Evolutionary conservation across 257 asterid species (phyloP), one percentile per base, ranked within the genome.

Genomic region (Eucommia ulmoides): DNA sequence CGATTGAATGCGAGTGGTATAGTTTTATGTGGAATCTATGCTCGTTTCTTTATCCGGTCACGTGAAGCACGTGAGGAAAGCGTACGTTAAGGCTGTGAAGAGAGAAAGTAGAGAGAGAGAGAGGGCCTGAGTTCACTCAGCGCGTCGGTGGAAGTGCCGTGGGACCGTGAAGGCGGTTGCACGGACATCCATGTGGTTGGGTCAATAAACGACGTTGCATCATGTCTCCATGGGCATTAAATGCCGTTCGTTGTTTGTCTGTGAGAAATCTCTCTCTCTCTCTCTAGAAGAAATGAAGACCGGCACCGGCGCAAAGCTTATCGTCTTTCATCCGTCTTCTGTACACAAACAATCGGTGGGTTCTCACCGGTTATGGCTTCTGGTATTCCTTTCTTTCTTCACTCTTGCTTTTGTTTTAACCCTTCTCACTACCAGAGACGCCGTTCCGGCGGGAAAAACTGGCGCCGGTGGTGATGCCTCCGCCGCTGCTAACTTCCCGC

Each of bases 301-400:
- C 48, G 19, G 19, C 19, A 16, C 2, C 15, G 20, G 20, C 48
- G 19, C 48, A 4, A 42, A 42, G 1, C 20, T 42, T 1, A 42
- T 42, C 15, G 20, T 42, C 19, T 21, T 42, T 16, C 48, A 42
- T 42, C 48, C 48, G 10, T 42, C n/a, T 2, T 42, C n/a, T 2
- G 19, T 42, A 19, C 48, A 42, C n/a, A 42, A 42, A 42, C 48
- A 42, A 42, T 12, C 38, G 7, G 48, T 19, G 19, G 19, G 20
- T 42, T 18, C 48, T 2, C n/a, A n/a, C 20, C 48, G 48, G n/a
- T 21, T 42, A 42, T 42, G 19, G 48, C 48, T 42, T 42, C 48
- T 42, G 6, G 48, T 21, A 6, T 15, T 42, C 48, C 2, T 42
- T 42, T 42, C 48, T 4, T 15, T 42, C 19, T 42, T 42, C 20